Evolutionary conservation across 2,329 filamentous ascomycete genomes (phyloP).

Genomic region (Leptographium galeiforme): DNA sequence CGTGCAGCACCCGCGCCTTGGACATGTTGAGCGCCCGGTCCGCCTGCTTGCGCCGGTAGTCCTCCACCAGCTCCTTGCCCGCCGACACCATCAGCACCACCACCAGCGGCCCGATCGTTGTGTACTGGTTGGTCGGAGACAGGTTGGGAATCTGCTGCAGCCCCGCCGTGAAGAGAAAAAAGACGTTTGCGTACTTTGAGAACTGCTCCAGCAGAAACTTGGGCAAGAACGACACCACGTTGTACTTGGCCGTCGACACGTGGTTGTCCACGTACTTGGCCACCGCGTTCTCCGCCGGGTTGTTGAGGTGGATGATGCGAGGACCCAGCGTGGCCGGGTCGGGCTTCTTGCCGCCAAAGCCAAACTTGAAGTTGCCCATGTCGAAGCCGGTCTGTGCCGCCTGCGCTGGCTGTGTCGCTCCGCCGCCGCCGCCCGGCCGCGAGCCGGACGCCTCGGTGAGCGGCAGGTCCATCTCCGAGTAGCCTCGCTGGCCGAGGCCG

Average conservation of each 20-base stretch:
- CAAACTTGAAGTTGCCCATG: constrained; percentile 76
- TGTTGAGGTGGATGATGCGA: constrained; percentile 89
- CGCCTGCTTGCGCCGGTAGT: constrained; percentile 77
- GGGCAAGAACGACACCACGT: constrained; percentile 78
- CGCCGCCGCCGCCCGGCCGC: constrained; percentile 8
- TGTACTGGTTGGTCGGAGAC: constrained; percentile 89
- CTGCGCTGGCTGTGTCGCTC: constrained; percentile 20
- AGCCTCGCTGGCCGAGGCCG: constrained; percentile 65
- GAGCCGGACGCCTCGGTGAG: constrained; percentile 58
- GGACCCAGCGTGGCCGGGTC: constrained; percentile 88
- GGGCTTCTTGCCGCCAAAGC: constrained; percentile 69
- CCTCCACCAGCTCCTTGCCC: constrained; percentile 86
- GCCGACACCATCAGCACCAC: constrained; percentile 91
- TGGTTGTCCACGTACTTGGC: constrained; percentile 96
- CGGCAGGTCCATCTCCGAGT: constrained; percentile 97
- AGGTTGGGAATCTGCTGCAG: constrained; percentile 92
- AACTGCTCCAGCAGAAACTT: constrained; percentile 98
- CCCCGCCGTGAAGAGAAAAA: constrained; percentile 94
- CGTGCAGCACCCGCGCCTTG: constrained; percentile 68
- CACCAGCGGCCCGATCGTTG: constrained; percentile 85
- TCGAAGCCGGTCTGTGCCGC: constrained; percentile 44
- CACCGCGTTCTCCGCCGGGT: constrained; percentile 75
- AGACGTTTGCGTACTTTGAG: constrained; percentile 97
- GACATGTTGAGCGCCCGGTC: constrained; percentile 82
- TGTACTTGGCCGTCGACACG: constrained; percentile 96